Percentiles rank a stretch among this genome's conserved stretches.
Evolutionary conservation across 768 basidiomycete species (phyloP).

Genomic region (Mycena metata): DNA sequence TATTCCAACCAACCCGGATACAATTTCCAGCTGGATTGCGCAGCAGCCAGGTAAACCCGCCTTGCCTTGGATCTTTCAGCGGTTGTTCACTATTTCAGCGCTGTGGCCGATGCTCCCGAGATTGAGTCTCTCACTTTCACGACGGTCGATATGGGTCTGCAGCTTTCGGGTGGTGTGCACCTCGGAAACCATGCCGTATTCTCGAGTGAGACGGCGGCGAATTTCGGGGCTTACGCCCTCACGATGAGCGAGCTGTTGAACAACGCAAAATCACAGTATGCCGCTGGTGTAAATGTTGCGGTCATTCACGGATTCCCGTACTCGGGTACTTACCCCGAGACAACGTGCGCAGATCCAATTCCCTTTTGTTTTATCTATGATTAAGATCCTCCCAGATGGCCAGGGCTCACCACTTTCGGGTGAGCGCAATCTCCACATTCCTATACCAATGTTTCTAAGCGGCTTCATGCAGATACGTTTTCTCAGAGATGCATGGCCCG

Average conservation of each 20-base stretch:
- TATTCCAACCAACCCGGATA: conserved; percentile 38
- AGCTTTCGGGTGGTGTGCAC: conserved; percentile 37
- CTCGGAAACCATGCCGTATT: conserved; percentile 34
- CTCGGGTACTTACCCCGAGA: conserved; percentile 35
- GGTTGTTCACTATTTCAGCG: not conserved
- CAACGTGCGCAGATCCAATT: conserved; percentile 16
- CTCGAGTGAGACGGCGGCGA: conserved; percentile 33
- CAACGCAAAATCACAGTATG: conserved; percentile 35
- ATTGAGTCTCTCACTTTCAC: conserved; percentile 35
- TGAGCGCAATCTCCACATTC: not conserved
- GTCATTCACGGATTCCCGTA: conserved; percentile 37
- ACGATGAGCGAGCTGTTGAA: conserved; percentile 32
- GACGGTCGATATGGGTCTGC: conserved; percentile 34
- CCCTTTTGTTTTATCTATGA: not conserved
- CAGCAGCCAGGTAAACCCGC: conserved; percentile 19
- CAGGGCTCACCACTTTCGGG: conserved; percentile 19
- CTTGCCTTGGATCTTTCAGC: too few relatives aligned
- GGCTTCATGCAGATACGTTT: not conserved
- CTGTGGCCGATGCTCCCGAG: conserved; percentile 35
- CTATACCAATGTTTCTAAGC: too few relatives aligned
- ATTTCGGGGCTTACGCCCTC: conserved; percentile 18
- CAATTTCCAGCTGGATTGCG: conserved; percentile 35
- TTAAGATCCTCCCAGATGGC: conserved; percentile 9
- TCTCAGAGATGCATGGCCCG: conserved; percentile 27
- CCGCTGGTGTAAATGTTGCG: conserved; percentile 35